These are phyloP conservation scores for Vararia minispora DNA, from an alignment of 768 basidiomycete species.

Conservation along the genomic window DNA sequence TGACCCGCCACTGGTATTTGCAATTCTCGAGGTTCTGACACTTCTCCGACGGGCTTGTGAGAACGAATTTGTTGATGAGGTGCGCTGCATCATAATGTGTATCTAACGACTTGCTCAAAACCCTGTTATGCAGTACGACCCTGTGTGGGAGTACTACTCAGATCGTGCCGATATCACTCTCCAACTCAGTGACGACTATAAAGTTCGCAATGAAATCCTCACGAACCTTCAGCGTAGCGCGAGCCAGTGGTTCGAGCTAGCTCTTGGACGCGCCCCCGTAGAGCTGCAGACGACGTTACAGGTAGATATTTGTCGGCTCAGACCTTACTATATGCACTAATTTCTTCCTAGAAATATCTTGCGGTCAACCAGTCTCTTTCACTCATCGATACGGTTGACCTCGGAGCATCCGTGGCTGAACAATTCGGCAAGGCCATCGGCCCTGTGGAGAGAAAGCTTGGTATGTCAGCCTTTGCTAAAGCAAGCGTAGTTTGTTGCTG, in stretches of 20 bases:
- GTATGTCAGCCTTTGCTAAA: constrained; percentile 29
- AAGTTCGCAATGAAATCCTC: constrained; percentile 76
- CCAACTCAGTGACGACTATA: constrained; percentile 78
- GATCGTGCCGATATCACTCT: constrained; percentile 64
- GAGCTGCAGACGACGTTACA: constrained; percentile 90
- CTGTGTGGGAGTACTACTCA: constrained; percentile 73
- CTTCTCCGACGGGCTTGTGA: constrained; percentile 81
- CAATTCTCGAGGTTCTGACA: constrained; percentile 86
- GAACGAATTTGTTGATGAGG: constrained; percentile 88
- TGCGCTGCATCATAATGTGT: constrained; percentile 19
- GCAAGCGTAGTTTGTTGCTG: background rate
- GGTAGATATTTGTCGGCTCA: constrained; percentile 31
- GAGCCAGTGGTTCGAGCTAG: constrained; percentile 76
- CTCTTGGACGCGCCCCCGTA: constrained; percentile 79
- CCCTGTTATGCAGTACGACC: constrained; percentile 60
- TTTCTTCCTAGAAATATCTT: constrained; percentile 66
- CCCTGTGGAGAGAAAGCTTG: constrained; percentile 60
- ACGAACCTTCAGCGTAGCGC: constrained; percentile 63
- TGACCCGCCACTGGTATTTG: constrained; percentile 75
- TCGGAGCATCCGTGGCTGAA: constrained; percentile 86
- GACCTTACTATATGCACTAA: constrained; percentile 1
- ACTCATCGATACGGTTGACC: constrained; percentile 68
- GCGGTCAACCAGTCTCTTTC: constrained; percentile 58
- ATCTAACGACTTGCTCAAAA: background rate
- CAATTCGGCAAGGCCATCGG: constrained; percentile 77